Conservation (phyloP, 2,329 filamentous ascomycete genomes). For the Monosporascus sp. region DNA sequence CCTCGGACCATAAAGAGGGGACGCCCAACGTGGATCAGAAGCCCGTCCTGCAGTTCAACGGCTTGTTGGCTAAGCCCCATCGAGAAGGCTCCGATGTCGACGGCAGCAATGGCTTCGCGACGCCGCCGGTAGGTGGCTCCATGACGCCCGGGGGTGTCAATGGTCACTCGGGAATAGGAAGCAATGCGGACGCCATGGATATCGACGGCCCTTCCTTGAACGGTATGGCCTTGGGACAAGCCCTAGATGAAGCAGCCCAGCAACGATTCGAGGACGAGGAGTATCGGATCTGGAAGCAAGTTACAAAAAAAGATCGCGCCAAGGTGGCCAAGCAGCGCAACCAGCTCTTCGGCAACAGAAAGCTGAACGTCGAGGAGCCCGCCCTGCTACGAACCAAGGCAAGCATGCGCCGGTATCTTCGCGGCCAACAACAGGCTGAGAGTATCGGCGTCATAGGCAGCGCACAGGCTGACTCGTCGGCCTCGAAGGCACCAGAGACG, state of each 20-base stretch:
- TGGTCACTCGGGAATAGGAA: slow-evolving; percentile 59
- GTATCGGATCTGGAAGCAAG: slow-evolving; percentile 97
- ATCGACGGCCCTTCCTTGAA: slow-evolving; percentile 71
- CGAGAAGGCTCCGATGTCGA: slow-evolving; percentile 77
- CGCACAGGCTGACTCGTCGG: slow-evolving; percentile 36
- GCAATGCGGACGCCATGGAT: slow-evolving; percentile 81
- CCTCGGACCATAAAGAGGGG: slow-evolving; percentile 67
- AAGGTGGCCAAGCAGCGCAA: slow-evolving; percentile 79
- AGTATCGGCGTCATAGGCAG: slow-evolving; percentile 36
- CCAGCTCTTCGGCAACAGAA: slow-evolving; percentile 78
- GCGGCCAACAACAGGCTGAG: slow-evolving; percentile 68
- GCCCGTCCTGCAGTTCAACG: slow-evolving; percentile 63
- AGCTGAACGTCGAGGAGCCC: slow-evolving; percentile 80
- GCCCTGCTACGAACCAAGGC: slow-evolving; percentile 79
- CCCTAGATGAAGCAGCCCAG: slow-evolving; percentile 61
- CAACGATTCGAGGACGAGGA: slow-evolving; percentile 87
- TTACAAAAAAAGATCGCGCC: slow-evolving; percentile 93
- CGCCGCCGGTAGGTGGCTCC: slow-evolving; percentile 69
- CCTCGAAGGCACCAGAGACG: slow-evolving; percentile 58
- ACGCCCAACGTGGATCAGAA: slow-evolving; percentile 74
- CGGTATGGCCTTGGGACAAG: slow-evolving; percentile 57
- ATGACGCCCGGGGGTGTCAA: slow-evolving; percentile 70
- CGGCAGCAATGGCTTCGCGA: slow-evolving; percentile 79
- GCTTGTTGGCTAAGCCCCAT: slow-evolving; percentile 50
- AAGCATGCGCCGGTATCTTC: slow-evolving; percentile 83